These are phyloP conservation scores for Trichocomaceae sp. DNA, from an alignment of 2,329 filamentous ascomycete genomes.

Conservation along the genomic window DNA sequence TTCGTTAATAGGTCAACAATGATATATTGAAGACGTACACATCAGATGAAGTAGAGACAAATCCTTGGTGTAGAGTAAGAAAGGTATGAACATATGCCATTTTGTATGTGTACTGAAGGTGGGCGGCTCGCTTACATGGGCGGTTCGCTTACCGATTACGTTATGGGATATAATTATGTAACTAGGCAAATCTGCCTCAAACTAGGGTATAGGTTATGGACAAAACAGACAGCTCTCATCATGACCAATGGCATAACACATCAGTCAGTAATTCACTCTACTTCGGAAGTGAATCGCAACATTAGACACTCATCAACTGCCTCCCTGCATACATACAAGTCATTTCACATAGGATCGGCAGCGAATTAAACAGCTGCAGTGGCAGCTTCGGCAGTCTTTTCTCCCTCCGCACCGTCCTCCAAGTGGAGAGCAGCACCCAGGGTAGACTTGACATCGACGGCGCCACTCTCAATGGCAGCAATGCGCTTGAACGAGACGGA, in stretches of 20 bases:
- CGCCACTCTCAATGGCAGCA: slow-evolving; percentile 24
- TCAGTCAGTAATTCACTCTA: too few relatives aligned
- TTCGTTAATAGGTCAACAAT: too few relatives aligned
- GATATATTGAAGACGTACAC: too few relatives aligned
- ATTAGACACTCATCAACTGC: neutral
- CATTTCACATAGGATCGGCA: neutral
- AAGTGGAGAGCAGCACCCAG: slow-evolving; percentile 4
- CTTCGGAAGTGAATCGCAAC: neutral
- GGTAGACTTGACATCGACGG: slow-evolving; percentile 17
- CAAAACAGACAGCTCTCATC: neutral
- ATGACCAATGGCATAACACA: neutral
- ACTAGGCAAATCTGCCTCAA: neutral
- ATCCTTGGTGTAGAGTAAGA: too few relatives aligned
- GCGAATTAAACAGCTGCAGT: neutral
- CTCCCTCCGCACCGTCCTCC: neutral
- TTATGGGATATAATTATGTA: slow-evolving; percentile 1
- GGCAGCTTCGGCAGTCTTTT: neutral
- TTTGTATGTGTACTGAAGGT: too few relatives aligned
- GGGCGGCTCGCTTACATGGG: too few relatives aligned
- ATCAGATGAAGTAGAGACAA: too few relatives aligned
- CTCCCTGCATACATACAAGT: neutral
- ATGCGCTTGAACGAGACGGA: slow-evolving; percentile 25
- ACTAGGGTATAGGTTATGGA: slow-evolving; percentile 9
- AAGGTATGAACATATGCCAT: too few relatives aligned
- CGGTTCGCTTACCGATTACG: too few relatives aligned